Base-by-base conservation (phyloP, 257 asterid species). In the Scutellaria baicalensis region DNA sequence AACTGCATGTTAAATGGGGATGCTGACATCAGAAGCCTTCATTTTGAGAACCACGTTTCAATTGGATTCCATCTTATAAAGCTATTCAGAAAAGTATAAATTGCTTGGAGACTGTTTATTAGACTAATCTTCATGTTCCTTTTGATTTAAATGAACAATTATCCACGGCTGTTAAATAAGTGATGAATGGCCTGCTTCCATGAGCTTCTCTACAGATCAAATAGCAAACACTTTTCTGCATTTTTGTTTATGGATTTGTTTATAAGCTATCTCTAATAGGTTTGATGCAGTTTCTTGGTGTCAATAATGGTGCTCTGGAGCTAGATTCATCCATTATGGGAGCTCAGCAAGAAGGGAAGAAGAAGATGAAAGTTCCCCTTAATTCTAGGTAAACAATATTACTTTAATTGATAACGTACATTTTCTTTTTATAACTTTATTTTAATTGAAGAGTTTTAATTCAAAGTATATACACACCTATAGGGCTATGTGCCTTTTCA, bases 241-340 rank as follows among this genome's bases (percentile, higher is more conserved):
- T 67, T 77, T 52, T 17, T 64, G 54, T 66, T 45, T 52, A 45
- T 64, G 79, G 63, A 75, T 68, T 77, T 77, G 77, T 81, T 73
- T 73, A 73, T 78, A 68, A 75, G 72, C 81, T 48, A 68, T 79
- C 78, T 79, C 83, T 78, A 82, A 83, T 79, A 77, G 84, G 75
- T 72, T 80, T 72, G 68, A 45, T 91, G 86, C 95, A 94, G 99
- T 80, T 88, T 80, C 91, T 94, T 86, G 90, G 93, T 69, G 58
- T 91, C 78, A 89, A 72, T 67, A 89, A 94, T 80, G 99, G 99
- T 77, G 92, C 97, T 33, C 88, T 88, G 82, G 97, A 94, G 83
- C 76, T 94, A 23, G 97, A 94, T 83, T 77, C 95, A 47, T 82
- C 97, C 50, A 72, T 94, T 70, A 91, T 94, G 97, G 95, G 99